These are phyloP conservation scores for Globisporangium irregulare DNA, from an alignment of 352 stramenopile genomes.

Conservation along the genomic window DNA sequence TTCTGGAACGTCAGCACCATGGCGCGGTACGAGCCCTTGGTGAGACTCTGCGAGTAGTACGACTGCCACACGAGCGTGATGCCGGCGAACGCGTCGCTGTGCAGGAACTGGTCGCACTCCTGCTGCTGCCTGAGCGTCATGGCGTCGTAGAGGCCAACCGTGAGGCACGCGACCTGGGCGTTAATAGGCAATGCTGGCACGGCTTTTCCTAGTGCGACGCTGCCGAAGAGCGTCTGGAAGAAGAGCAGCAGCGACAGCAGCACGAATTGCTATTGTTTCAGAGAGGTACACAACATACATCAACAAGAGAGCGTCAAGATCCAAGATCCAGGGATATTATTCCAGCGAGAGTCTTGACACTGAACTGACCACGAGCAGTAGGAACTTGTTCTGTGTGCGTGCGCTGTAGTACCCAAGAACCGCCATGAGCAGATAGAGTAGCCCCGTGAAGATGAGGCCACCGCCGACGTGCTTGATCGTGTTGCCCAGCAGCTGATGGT, in stretches of 20 bases:
- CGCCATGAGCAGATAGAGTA: conserved; percentile 50
- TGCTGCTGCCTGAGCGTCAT: conserved; percentile 31
- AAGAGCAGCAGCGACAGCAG: conserved; percentile 46
- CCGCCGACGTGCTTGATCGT: conserved; percentile 53
- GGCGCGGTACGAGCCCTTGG: conserved; percentile 38
- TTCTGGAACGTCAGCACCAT: conserved; percentile 62
- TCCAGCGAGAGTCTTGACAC: not conserved
- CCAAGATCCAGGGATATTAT: too few relatives aligned
- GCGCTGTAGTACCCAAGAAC: conserved; percentile 49
- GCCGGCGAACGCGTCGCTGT: conserved; percentile 58
- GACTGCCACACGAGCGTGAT: conserved; percentile 69
- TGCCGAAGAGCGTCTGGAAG: conserved; percentile 64
- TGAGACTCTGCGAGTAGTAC: conserved; percentile 58
- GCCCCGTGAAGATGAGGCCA: conserved; percentile 62
- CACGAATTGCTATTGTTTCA: conserved; percentile 32
- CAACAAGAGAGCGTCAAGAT: not conserved
- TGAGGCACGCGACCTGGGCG: conserved; percentile 51
- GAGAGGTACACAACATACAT: not conserved
- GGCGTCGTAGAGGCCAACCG: conserved; percentile 49
- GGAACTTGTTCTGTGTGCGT: conserved; percentile 73
- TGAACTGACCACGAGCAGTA: conserved; percentile 46
- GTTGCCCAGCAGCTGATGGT: conserved; percentile 56
- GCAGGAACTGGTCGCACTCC: conserved; percentile 48
- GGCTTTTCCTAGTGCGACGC: conserved; percentile 38
- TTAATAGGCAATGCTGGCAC: conserved; percentile 32